phyloP scores from a whole-genome alignment of 2,329 filamentous ascomycete genomes.

The Claviceps quebecensis region DNA sequence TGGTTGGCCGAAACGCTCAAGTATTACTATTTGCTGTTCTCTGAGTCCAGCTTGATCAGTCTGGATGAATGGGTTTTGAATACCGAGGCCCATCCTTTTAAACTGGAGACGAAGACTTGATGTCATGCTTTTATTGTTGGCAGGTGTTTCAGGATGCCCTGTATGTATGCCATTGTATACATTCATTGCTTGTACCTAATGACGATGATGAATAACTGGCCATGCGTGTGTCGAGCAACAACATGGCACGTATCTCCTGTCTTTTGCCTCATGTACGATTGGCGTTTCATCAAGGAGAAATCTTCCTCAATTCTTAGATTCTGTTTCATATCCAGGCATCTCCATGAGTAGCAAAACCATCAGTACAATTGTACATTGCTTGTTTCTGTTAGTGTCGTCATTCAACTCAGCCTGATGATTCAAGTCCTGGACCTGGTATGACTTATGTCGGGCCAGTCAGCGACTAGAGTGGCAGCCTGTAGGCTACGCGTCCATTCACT shows the following conservation, averaged over 20 bases:
- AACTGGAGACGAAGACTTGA: conserved; percentile 3
- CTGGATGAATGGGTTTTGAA: conserved; percentile 55
- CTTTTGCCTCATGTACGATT: background rate
- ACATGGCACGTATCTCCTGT: background rate
- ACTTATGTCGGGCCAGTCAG: too few species aligned
- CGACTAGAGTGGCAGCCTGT: too few species aligned
- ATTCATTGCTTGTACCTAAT: background rate
- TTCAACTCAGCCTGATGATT: too few species aligned
- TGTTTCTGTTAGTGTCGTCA: too few species aligned
- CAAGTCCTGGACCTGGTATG: too few species aligned
- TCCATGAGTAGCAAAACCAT: too few species aligned
- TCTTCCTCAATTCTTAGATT: too few species aligned
- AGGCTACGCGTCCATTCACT: too few species aligned
- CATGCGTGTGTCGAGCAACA: background rate
- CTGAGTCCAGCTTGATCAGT: conserved; percentile 40
- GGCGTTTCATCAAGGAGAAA: background rate
- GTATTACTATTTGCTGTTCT: conserved; percentile 59
- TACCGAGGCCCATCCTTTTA: conserved; percentile 48
- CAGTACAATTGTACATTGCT: too few species aligned
- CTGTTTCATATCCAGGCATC: too few species aligned
- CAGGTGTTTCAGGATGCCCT: background rate
- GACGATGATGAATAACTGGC: background rate
- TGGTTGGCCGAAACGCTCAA: conserved; percentile 59
- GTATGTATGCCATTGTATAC: background rate
- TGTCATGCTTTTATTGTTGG: background rate